Base-by-base conservation (phyloP, 148 eudicot genomes). In the Chenopodium album region DNA sequence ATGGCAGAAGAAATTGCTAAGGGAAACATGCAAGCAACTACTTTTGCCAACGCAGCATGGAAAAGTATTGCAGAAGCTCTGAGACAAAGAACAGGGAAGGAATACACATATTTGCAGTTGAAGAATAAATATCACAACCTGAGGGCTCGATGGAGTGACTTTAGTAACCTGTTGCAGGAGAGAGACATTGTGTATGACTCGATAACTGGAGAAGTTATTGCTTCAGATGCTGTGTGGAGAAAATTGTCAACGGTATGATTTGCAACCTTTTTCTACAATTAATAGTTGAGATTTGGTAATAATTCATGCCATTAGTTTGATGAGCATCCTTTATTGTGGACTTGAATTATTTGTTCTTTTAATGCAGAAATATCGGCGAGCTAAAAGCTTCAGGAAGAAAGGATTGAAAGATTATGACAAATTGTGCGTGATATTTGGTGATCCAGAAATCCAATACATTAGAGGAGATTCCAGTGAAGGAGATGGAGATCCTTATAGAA, bases 1-100 rank as follows among this genome's bases (percentile, higher is more conserved):
- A 85, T 85, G 87, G 82, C 81, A 28, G 81, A 84, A 71, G 86
- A 80, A 81, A 73, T 85, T 73, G 56, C 79, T 1, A 85, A 67
- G 52, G 87, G 87, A 71, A 78, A 63, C 32, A 84, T 80, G 86
- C 86, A 84, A 76, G 79, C 86, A 71, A 71, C 80, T 60, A 84
- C 86, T 41, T 84, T 84, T 41, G 86, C 84, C 63, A 84, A 84
- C 76, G 86, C 86, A 71, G 81, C 84, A 20, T 84, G 86, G 86
- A 68, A 77, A 77, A 62, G 60, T 77, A 80, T 84, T 65, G 84
- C 83, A 12, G 81, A 73, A 46, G 71, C 75, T 46, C 52, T 84
- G 75, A 80, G 76, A 60, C 73, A 34, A 72, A 81, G 52, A 64
- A 71, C 84, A 72, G 86, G 86, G 66, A 76, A 72, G 78, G 78